A percentile compares a stretch with the other conserved stretches of the same genome.
These are phyloP conservation scores for Coffea eugenioides DNA, from an alignment of 257 asterid species.

Conservation along the genomic window DNA sequence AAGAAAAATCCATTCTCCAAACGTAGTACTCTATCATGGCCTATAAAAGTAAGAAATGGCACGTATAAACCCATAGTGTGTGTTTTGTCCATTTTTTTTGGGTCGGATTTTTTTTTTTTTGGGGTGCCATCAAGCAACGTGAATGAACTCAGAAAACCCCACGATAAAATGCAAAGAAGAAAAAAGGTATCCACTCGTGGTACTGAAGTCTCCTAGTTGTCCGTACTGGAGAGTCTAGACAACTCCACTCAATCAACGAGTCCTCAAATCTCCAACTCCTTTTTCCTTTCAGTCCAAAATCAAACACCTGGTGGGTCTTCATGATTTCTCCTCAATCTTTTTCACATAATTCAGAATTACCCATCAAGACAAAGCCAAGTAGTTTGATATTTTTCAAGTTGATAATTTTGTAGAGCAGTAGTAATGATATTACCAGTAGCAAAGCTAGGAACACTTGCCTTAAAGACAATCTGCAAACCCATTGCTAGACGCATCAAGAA, in stretches of 20 bases:
- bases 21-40: no score
- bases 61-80: no score
- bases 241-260: no score
- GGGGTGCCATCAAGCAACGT: no score
- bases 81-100: no score
- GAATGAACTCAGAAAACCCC: not conserved
- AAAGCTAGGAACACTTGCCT: constrained; percentile 80
- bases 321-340: not conserved
- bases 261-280: not conserved
- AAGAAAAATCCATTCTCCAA: no score
- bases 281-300: not conserved
- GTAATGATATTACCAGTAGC: constrained; percentile 69
- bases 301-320: constrained; percentile 1
- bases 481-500: constrained; percentile 76
- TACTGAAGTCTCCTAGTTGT: not conserved
- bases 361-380: not conserved
- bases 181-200: not conserved
- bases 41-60: no score
- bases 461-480: constrained; percentile 75
- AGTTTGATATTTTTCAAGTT: not conserved
- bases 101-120: no score
- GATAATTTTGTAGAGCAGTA: constrained; percentile 1
- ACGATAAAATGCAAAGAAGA: not conserved
- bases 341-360: not conserved
- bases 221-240: not conserved